phyloP scores from a whole-genome alignment of 768 basidiomycete genomes.

The Mycena floridula region DNA sequence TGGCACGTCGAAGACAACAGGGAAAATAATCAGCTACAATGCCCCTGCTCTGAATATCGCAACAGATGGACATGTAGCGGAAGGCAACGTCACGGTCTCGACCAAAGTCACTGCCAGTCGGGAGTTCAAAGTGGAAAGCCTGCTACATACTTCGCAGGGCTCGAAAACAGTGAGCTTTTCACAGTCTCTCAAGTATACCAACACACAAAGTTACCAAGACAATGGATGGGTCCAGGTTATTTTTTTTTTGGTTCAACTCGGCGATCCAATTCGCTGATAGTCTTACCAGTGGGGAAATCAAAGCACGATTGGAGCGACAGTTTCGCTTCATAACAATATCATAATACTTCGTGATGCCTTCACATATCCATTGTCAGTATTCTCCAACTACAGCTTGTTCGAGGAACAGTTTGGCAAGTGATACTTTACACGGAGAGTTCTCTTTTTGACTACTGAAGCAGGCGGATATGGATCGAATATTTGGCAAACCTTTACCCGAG shows the following conservation, averaged over 20 bases:
- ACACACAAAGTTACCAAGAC: slow-evolving; percentile 45
- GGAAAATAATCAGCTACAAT: slow-evolving; percentile 42
- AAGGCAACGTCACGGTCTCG: slow-evolving; percentile 36
- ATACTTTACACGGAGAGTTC: not conserved
- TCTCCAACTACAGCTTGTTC: slow-evolving; percentile 25
- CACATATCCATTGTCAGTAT: slow-evolving; percentile 39
- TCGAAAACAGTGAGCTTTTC: slow-evolving; percentile 39
- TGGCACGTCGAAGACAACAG: slow-evolving; percentile 43
- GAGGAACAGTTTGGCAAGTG: slow-evolving; percentile 19
- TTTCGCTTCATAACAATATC: slow-evolving; percentile 43
- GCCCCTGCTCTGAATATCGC: slow-evolving; percentile 35
- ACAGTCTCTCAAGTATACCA: slow-evolving; percentile 43
- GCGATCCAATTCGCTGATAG: not conserved
- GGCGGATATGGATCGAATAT: slow-evolving; percentile 24
- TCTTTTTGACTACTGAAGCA: slow-evolving; percentile 6
- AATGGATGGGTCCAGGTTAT: slow-evolving; percentile 28
- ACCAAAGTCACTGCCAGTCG: slow-evolving; percentile 44
- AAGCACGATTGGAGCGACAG: slow-evolving; percentile 37
- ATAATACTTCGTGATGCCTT: slow-evolving; percentile 42
- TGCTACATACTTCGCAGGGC: slow-evolving; percentile 42
- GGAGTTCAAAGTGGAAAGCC: slow-evolving; percentile 41
- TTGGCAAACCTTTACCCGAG: slow-evolving; percentile 22
- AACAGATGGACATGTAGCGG: slow-evolving; percentile 32
- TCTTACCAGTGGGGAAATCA: slow-evolving; percentile 43
- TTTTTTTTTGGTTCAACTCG: not conserved